Evolutionary conservation across 2,329 filamentous ascomycete species (phyloP), one percentile per base, ranked within the genome.

Genomic region (Aspergillus sp.): DNA sequence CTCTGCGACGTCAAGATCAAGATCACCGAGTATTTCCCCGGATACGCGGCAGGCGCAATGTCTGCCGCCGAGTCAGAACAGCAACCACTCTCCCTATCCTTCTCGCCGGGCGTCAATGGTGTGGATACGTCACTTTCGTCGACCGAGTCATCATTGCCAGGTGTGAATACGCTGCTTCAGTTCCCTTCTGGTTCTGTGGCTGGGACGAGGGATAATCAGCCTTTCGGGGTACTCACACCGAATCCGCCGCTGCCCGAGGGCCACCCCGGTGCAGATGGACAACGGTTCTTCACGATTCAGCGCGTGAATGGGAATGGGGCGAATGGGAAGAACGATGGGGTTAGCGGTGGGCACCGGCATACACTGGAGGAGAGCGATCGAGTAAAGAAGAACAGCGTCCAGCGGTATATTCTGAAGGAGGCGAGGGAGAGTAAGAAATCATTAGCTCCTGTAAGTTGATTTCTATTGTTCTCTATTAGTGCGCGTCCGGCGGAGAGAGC

Each of bases 1-100:
- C 80, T 92, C n/a, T 93, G 90, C 71, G 89, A 93, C 72, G 90
- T 93, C 62, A 93, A 93, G 75, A 91, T 93, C 72, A 93, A 92
- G 73, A 90, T 93, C 59, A 91, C 89, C 3, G 90, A 93, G 73
- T 90, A 90, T 75, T 88, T 89, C 54, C 84, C 87, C 9, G 84
- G 63, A 2, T 61, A 55, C 24, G 45, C 56, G 8, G 51, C 57
- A 14, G 45, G 82, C 19, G 70, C 51, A 6, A 35, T 14, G 9
- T 14, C 8, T 12, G 41, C 31, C 17, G 27, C 15, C 7, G 51
- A 52, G 17, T 27, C 37, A 8, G 56, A 51, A 15, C 40, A 31
- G 12, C 54, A 52, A 14, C 24, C 24, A 27, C 41, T 46, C 9
- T 27, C 51, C 3, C 43, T 55, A 3, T 12, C 56, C 11, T 55